Evolutionary conservation across 345 rosid genomes (phyloP), one percentile per base, ranked within the genome.

Genomic region (Salix arbutifolia): DNA sequence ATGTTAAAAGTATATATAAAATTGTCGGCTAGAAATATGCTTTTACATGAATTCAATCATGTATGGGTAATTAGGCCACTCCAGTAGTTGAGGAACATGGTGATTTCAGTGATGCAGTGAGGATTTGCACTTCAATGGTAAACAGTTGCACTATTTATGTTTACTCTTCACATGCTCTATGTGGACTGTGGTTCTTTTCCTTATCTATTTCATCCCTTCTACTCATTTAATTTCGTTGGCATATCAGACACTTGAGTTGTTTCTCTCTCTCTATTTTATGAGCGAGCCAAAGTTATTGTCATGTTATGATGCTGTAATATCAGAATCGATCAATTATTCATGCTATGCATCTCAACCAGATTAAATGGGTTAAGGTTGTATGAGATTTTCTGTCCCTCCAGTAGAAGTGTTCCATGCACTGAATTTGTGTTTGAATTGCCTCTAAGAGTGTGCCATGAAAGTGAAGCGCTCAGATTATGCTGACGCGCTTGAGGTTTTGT

Each of bases 401-500:
- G 12, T 46, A 26, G 21, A 19, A 11, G 9, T 69, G 11, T 65
- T 50, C 0, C 58, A 8, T 42, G 60, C 8, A 2, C 10, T n/a
- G 67, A 26, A 53, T 60, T 67, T 44, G 28, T 48, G 18, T 21
- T 18, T 69, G n/a, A 44, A 18, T 62, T 46, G 8, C 25, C 61
- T 31, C 26, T 66, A 17, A 40, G 30, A 30, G 48, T 31, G 37
- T n/a, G 5, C 64, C 16, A 11, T 10, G 35, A 11, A 52, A 65
- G 71, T 38, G 38, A 66, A 53, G 50, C 0, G 2, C n/a, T 60
- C 26, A 5, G 50, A 3, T 56, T 30, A 4, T 19, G 42, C 61
- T 21, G 4, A 62, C 70, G 42, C 72, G 79, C 35, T 78, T 17
- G 70, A 53, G 72, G 31, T 77, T 33, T 72, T 50, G 77, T 33